Conservation (phyloP, 1,139 yeast species). For the Wickerhamomyces sp. region DNA sequence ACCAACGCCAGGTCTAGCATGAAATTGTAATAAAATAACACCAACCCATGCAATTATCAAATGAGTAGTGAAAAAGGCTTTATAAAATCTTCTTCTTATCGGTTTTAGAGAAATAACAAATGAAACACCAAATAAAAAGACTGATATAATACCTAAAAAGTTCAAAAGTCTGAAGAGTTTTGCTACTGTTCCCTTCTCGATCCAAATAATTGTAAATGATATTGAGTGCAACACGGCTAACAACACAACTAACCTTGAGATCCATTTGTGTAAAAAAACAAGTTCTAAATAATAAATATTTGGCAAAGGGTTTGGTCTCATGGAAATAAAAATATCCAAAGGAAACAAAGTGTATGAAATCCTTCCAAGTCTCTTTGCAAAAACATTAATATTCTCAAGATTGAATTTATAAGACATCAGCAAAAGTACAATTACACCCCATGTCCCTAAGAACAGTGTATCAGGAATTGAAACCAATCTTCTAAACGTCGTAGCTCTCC, state of each 20-base stretch:
- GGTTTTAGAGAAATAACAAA: conserved; percentile 51
- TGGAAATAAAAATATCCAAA: conserved; percentile 52
- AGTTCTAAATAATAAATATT: conserved; percentile 52
- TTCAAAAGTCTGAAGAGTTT: conserved; percentile 47
- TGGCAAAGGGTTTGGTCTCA: conserved; percentile 59
- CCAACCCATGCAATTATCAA: conserved; percentile 63
- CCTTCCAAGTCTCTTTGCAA: conserved; percentile 38
- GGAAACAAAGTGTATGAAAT: conserved; percentile 65
- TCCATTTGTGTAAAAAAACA: conserved; percentile 72
- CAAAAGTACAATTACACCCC: conserved; percentile 30
- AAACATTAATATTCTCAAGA: conserved; percentile 21
- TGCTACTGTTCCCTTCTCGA: conserved; percentile 28
- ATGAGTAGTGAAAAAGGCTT: conserved; percentile 61
- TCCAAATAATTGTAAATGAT: conserved; percentile 51
- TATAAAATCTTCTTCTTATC: conserved; percentile 52
- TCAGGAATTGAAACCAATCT: conserved; percentile 26
- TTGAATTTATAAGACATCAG: conserved; percentile 26
- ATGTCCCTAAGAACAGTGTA: conserved; percentile 28
- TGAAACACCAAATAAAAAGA: conserved; percentile 40
- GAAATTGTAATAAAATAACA: conserved; percentile 56
- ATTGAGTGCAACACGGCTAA: conserved; percentile 52
- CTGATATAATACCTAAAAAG: conserved; percentile 57
- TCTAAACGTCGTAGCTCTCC: conserved; percentile 24
- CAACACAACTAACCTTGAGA: conserved; percentile 58
- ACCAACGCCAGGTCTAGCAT: conserved; percentile 73